Evolutionary conservation across 1,284 basidiomycete species (phyloP), one percentile per base, ranked within the genome.

Genomic region (Puccinia coronata): DNA sequence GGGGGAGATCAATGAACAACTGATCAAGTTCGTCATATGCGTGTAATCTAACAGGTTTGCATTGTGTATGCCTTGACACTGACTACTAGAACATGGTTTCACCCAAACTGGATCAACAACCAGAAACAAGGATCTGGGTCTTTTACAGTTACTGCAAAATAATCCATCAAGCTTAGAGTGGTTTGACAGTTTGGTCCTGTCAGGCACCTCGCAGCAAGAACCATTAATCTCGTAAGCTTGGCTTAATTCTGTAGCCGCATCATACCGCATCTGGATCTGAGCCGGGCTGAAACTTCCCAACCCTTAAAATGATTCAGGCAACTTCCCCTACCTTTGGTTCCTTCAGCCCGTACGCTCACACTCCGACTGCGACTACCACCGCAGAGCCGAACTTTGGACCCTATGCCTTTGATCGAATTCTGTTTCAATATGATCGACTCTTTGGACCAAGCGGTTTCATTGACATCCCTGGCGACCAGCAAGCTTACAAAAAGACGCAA

Each of bases 1-100:
- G 83, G 92, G 92, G 28, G 92, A 95, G 84, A 88, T 93, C 79
- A 93, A 92, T 23, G 93, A 95, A 34, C 89, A 88, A 83, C 85
- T 96, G 69, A 87, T 95, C 85, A 95, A 93, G 86, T 80, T 51
- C 11, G 77, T 71, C 51, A 57, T 59, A 47, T 36, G 6, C 16
- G 23, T 25, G 49, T 16, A 20, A 28, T 76, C 59, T 6, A 65
- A 34, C 25, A 43, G 5, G 23, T 23, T 75, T 41, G 49, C 57
- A 43, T 41, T 34, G 41, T 63, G 16, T 6, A 61, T 28, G 43
- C 36, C 36, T 31, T 49, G 25, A 51, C 51, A 12, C 25, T 43
- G 23, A 74, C 28, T 59, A 8, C 41, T 59, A 51, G 20, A 61
- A 36, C 14, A 28, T 4, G 18, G 2, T 39, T 41, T 36, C 12